A percentile compares a stretch with the other conserved stretches of the same genome.
Conservation (phyloP, 495 filamentous ascomycete genomes). For the Bacidia gigantensis region DNA sequence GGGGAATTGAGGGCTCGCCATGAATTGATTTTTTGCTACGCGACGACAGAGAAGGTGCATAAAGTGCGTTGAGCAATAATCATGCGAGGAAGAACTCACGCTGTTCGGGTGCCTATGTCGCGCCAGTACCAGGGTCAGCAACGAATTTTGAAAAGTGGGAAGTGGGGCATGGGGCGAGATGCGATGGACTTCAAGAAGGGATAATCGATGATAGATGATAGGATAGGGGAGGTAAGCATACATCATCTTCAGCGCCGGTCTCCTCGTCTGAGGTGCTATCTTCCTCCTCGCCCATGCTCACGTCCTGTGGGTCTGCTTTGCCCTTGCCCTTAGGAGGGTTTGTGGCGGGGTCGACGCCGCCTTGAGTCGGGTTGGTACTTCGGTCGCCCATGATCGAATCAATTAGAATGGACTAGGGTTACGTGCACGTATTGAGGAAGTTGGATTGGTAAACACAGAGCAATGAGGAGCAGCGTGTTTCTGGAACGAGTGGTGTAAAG, state of each 20-base stretch:
- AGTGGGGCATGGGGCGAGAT: no score
- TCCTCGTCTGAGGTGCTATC: slow-evolving; percentile 54
- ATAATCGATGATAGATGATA: background rate
- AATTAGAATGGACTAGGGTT: background rate
- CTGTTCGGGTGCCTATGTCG: background rate
- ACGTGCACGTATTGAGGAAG: background rate
- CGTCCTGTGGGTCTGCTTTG: slow-evolving; percentile 39
- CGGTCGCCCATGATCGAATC: background rate
- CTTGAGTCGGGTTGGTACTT: slow-evolving; percentile 2
- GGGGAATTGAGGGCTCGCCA: no score
- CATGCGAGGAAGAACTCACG: background rate
- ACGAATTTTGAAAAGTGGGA: no score
- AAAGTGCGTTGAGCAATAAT: no score
- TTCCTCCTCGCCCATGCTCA: slow-evolving; percentile 55
- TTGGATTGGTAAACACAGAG: no score
- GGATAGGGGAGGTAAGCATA: slow-evolving; percentile 26
- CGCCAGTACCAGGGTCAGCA: slow-evolving; percentile 1
- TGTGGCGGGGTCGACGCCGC: slow-evolving; percentile 20
- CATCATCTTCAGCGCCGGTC: slow-evolving; percentile 44
- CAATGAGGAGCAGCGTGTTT: no score
- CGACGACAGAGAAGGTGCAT: no score
- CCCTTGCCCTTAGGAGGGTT: slow-evolving; percentile 46
- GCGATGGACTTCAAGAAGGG: background rate
- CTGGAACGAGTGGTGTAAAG: no score
- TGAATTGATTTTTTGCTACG: no score